Evolutionary conservation across 2,329 filamentous ascomycete species (phyloP), one percentile per base, ranked within the genome.

Genomic region (Ophiostoma himal-ulmi): DNA sequence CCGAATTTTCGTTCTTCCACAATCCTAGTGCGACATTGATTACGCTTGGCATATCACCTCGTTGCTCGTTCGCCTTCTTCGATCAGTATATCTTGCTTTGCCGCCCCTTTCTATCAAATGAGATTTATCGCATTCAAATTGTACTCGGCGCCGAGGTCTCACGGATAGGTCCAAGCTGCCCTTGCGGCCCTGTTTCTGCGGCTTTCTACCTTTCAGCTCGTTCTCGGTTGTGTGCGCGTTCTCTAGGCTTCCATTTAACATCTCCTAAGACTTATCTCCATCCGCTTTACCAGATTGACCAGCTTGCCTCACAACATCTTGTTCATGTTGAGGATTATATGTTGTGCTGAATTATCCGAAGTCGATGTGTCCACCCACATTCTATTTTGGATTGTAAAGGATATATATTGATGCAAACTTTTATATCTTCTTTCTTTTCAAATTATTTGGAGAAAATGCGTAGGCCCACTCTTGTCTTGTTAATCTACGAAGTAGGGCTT

Each of bases 161-260:
- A 30, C 26, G 3, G 26, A 30, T 30, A 1, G 1, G 26, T 30
- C 3, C 26, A 30, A 30, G 26, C 26, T 39, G 37, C 1, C 37
- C 11, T 48, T 48, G 17, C 44, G 44, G 44, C 20, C 17, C 26
- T 30, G 26, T 48, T 20, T 48, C 41, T 14, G 1, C 41, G 3
- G 26, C 26, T 30, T 30, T 52, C 4, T 7, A 22, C 26, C n/a
- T 26, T 26, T 57, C n/a, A 30, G 52, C 52, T 57, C 52, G 52
- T 57, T 57, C 52, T 57, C 52, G 52, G 52, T 3, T 57, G 52
- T 26, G 52, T 14, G 52, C 52, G 52, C 52, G 52, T 57, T 57
- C 22, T 57, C 52, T 57, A 57, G 52, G 52, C 52, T 57, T 57
- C 52, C 52, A 57, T 10, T 57, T 57, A 11, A 17, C 13, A 26